Conservation (phyloP, 805 yeast genomes). For the Dipodascus geniculatus region DNA sequence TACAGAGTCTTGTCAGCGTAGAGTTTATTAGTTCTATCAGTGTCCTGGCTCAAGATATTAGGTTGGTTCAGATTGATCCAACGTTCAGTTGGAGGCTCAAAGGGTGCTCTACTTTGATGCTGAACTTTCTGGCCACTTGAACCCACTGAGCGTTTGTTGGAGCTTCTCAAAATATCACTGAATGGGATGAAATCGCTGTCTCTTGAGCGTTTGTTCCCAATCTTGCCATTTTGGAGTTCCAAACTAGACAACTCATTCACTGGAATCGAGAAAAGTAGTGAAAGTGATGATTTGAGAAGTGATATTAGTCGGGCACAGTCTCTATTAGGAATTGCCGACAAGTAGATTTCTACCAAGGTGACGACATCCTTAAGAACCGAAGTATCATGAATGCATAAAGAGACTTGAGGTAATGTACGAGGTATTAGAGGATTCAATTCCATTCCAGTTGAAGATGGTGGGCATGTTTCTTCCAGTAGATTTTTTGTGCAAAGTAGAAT, state of each 20-base stretch:
- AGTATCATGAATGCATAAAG: background rate
- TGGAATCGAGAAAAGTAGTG: background rate
- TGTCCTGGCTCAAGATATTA: no score
- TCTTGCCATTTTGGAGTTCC: no score
- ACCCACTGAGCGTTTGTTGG: no score
- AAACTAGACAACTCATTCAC: no score
- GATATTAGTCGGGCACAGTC: background rate
- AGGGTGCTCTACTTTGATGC: no score
- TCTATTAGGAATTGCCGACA: background rate
- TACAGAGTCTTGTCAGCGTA: background rate
- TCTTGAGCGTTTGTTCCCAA: background rate
- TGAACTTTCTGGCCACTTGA: no score
- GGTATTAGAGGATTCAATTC: background rate
- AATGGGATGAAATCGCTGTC: background rate
- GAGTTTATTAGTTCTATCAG: background rate
- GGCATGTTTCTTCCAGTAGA: background rate
- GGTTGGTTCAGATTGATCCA: background rate
- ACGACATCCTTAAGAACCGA: background rate
- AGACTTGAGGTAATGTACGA: background rate
- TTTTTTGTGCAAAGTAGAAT: background rate
- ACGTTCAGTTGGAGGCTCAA: background rate
- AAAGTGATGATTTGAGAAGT: background rate
- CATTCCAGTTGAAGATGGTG: background rate
- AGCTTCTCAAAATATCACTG: background rate
- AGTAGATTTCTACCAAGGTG: background rate